Evolutionary conservation across 345 rosid genomes (phyloP).

Genomic region (Lepidium didymum): DNA sequence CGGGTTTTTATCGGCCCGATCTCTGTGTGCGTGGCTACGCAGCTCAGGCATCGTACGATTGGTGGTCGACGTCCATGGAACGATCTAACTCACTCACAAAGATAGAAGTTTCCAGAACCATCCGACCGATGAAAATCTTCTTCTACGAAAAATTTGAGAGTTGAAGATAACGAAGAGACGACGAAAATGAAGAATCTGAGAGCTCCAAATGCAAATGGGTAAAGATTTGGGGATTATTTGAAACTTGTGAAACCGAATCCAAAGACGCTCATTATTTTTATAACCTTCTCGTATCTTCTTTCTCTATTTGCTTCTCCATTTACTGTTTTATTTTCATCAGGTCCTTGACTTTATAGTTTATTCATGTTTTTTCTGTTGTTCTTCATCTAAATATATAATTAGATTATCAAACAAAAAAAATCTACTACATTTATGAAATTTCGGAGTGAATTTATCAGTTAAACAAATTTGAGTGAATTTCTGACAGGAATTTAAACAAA

Average conservation of each 20-base stretch:
- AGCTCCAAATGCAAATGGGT: neutral
- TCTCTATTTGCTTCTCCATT: neutral
- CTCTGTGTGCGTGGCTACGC: conserved; percentile 40
- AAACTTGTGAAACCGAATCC: conserved; percentile 2
- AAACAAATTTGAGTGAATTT: too few relatives aligned
- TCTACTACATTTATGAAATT: too few relatives aligned
- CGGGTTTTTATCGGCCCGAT: conserved; percentile 22
- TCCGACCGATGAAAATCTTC: neutral
- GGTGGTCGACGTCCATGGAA: conserved; percentile 29
- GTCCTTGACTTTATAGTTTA: too few relatives aligned
- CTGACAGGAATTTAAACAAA: too few relatives aligned
- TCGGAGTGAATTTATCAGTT: too few relatives aligned
- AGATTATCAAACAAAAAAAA: too few relatives aligned
- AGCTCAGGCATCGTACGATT: conserved; percentile 44
- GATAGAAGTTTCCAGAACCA: conserved; percentile 37
- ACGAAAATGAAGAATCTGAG: conserved; percentile 3
- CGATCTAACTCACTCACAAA: neutral
- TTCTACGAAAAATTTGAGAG: neutral
- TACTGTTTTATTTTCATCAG: too few relatives aligned
- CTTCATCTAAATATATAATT: too few relatives aligned
- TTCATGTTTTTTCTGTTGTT: too few relatives aligned
- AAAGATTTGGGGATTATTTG: neutral
- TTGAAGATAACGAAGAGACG: conserved; percentile 3
- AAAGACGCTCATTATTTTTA: neutral
- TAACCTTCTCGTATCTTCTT: conserved; percentile 5